phyloP scores from a whole-genome alignment of 225 moss, liverwort and hornwort genomes.

The Pleurozium schreberi region DNA sequence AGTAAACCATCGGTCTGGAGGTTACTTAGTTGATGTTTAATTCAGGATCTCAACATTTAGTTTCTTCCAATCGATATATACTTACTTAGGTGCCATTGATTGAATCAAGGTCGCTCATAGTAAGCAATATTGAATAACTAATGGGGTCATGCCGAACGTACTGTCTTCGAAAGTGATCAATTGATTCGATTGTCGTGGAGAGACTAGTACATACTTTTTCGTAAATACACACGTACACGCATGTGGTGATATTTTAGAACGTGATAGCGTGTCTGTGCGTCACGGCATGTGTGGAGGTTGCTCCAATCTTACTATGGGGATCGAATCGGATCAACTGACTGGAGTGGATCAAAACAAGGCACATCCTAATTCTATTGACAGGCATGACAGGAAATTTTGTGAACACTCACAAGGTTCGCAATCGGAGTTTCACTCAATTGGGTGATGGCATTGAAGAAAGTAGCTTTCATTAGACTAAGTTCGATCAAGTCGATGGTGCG shows the following conservation, averaged over 20 bases:
- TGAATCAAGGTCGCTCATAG: neutral
- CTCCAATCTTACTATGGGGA: no score
- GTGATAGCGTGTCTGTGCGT: neutral
- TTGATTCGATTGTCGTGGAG: neutral
- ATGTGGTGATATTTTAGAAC: neutral
- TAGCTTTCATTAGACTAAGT: neutral
- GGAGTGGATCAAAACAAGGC: neutral
- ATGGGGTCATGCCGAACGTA: neutral
- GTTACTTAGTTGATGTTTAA: neutral
- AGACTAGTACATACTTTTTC: no score
- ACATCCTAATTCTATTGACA: neutral
- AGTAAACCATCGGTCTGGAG: neutral
- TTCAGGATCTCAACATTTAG: neutral
- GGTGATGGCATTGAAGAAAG: neutral
- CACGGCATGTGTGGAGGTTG: neutral
- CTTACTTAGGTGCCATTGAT: neutral
- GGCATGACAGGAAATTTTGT: neutral
- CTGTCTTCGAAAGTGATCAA: no score
- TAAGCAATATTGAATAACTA: neutral
- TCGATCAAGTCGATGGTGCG: neutral
- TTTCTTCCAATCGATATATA: neutral
- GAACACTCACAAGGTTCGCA: neutral
- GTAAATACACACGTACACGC: neutral
- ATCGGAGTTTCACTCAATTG: neutral
- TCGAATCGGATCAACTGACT: neutral